Conservation (phyloP, 164 flowering plant species). For the Vitis riparia region DNA sequence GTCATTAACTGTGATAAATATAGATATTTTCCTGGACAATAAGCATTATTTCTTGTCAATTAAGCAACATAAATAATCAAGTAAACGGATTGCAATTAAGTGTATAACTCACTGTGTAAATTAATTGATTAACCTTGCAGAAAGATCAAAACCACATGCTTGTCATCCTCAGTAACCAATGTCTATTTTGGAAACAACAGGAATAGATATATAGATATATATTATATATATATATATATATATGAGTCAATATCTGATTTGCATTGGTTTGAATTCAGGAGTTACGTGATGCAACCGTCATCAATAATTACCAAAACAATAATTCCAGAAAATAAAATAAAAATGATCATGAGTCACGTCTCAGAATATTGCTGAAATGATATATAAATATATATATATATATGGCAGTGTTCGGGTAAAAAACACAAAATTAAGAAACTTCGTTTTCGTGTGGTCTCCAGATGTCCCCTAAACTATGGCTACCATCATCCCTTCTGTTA, state of each 20-base stretch:
- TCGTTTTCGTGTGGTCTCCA: constrained; percentile 22
- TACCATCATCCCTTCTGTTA: constrained; percentile 5
- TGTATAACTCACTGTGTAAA: constrained; percentile 1
- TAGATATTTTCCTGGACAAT: constrained; percentile 8
- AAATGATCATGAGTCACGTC: too few relatives aligned
- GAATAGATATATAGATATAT: neutral
- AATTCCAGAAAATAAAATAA: too few relatives aligned
- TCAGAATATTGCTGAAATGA: neutral
- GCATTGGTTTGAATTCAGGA: constrained; percentile 7
- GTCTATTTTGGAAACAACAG: constrained; percentile 7
- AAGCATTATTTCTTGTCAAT: constrained; percentile 18
- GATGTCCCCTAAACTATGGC: constrained; percentile 14
- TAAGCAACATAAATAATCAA: constrained; percentile 15
- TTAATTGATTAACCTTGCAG: neutral
- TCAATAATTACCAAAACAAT: neutral
- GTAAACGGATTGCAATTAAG: constrained; percentile 10
- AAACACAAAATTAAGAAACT: constrained; percentile 23
- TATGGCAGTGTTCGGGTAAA: neutral
- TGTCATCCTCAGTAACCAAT: constrained; percentile 5
- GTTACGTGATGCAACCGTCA: constrained; percentile 30
- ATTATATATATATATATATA: too few relatives aligned
- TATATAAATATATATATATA: constrained; percentile 2
- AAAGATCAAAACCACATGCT: constrained; percentile 8
- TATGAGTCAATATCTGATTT: too few relatives aligned
- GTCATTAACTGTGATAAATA: constrained; percentile 17